Base-by-base conservation (phyloP, 169 alveolate species). In the Cyclospora cayetanensis region DNA sequence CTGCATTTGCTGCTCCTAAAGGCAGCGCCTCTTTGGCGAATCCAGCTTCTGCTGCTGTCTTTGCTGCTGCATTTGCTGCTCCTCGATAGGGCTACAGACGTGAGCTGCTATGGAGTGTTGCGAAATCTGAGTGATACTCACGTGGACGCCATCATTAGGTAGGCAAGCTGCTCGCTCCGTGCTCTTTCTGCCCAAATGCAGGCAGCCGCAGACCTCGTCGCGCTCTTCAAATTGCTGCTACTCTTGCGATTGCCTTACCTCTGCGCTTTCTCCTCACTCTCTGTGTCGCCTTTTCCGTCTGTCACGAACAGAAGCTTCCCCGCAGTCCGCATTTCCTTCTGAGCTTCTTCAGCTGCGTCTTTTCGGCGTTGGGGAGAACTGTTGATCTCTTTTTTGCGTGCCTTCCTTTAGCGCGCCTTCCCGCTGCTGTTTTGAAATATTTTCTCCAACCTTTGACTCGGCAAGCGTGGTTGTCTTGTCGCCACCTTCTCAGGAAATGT, bases 41-140 rank as follows among this genome's bases (percentile, higher is more conserved):
- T 18, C 18, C 60, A 50, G 35, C 37, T 72, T 11, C 41, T 35
- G 84, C 84, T 72, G 55, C 84, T 72, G 53, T 43, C 43, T 9
- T 41, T 25, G 46, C 77, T 29, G 79, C 90, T 37, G 53, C 90
- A 0, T 76, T 15, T 50, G 68, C 79, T 53, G 90, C 63, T 31
- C 79, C 53, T 11, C 72, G 42, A 52, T 41, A 65, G 83, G 91
- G 46, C 70, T 4, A 53, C 52, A 4, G 83, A 70, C 53, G 25
- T 70, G 83, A 70, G 83, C 20, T 70, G 83, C 27, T 70, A 65
- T 12, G 80, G 83, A 29, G 84, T 50, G 9, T 4, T 35, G 34
- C 63, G 35, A 22, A 70, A 11, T 2, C 2, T 34, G 18, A 22
- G 79, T 3, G 46, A 4, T 12, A 79, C 39, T 7, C 52, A 22